Evolutionary conservation across 2,329 filamentous ascomycete genomes (phyloP).

Genomic region (Aureobasidium musti): DNA sequence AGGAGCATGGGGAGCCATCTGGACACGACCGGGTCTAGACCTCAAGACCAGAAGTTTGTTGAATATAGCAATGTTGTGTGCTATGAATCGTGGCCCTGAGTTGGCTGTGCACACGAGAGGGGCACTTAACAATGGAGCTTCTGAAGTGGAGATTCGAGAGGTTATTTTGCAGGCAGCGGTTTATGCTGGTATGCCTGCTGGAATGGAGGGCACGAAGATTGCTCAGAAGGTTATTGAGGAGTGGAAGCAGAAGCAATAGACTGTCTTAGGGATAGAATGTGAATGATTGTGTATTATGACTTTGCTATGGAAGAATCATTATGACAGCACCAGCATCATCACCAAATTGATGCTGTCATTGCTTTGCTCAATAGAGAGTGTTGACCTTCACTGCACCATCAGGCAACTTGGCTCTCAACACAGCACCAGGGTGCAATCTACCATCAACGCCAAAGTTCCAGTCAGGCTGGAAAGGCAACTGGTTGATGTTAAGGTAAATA

Average conservation of each 20-base stretch:
- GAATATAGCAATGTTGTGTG: constrained; percentile 66
- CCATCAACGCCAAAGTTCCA: constrained; percentile 53
- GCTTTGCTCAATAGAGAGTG: neutral
- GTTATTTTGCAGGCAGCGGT: constrained; percentile 54
- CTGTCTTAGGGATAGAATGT: neutral
- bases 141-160: constrained; percentile 64
- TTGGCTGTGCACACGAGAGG: constrained; percentile 64
- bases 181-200: constrained; percentile 58
- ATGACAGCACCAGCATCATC: neutral
- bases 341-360: neutral
- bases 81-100: constrained; percentile 61
- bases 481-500: constrained; percentile 54
- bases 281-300: neutral
- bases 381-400: constrained; percentile 46
- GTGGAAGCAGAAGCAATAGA: constrained; percentile 48
- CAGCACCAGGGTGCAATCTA: constrained; percentile 48
- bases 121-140: constrained; percentile 63
- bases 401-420: constrained; percentile 48
- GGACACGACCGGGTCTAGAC: constrained; percentile 64
- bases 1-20: constrained; percentile 64
- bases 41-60: constrained; percentile 63
- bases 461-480: constrained; percentile 51
- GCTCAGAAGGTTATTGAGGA: constrained; percentile 56
- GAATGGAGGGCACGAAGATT: constrained; percentile 57
- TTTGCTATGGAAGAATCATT: neutral